Evolutionary conservation across 2,329 filamentous ascomycete genomes (phyloP).

Genomic region (Cadophora luteo-olivacea): DNA sequence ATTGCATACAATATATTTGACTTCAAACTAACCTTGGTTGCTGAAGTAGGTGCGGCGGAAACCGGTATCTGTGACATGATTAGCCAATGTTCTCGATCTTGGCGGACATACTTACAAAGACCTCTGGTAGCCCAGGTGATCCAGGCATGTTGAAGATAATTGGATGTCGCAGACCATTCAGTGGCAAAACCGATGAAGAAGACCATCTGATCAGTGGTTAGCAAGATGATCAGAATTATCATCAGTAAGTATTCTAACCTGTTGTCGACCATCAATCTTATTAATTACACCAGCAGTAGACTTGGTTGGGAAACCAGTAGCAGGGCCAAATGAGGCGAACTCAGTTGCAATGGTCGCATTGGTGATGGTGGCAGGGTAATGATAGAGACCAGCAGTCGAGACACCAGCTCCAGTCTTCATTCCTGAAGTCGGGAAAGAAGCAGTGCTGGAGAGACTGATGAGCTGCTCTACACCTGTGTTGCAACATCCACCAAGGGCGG

Average conservation of each 20-base stretch:
- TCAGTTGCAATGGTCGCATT: conserved; percentile 59
- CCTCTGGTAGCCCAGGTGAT: conserved; percentile 68
- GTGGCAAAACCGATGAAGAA: conserved; percentile 61
- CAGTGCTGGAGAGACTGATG: conserved; percentile 59
- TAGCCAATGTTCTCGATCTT: conserved; percentile 7
- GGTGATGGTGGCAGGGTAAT: conserved; percentile 63
- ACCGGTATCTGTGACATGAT: conserved; percentile 35
- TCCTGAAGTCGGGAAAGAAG: conserved; percentile 60
- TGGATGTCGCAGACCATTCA: conserved; percentile 56
- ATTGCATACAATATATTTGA: conserved; percentile 22
- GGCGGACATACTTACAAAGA: conserved; percentile 45
- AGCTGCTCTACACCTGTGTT: conserved; percentile 55
- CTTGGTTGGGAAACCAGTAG: conserved; percentile 47
- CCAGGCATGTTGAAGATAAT: conserved; percentile 66
- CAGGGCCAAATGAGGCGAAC: conserved; percentile 59
- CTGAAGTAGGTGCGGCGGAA: conserved; percentile 39
- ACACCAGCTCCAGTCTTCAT: conserved; percentile 56
- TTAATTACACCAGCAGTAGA: conserved; percentile 66
- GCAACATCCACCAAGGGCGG: conserved; percentile 52
- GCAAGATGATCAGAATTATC: not conserved
- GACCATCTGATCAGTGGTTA: conserved; percentile 52
- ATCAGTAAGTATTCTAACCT: conserved; percentile 41
- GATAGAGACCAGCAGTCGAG: conserved; percentile 59
- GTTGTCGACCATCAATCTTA: conserved; percentile 60
- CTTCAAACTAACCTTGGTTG: conserved; percentile 34